Percentiles rank a stretch among this genome's conserved stretches.
phyloP scores from a whole-genome alignment of 31 red algal genomes.

The Endocladia muricata region DNA sequence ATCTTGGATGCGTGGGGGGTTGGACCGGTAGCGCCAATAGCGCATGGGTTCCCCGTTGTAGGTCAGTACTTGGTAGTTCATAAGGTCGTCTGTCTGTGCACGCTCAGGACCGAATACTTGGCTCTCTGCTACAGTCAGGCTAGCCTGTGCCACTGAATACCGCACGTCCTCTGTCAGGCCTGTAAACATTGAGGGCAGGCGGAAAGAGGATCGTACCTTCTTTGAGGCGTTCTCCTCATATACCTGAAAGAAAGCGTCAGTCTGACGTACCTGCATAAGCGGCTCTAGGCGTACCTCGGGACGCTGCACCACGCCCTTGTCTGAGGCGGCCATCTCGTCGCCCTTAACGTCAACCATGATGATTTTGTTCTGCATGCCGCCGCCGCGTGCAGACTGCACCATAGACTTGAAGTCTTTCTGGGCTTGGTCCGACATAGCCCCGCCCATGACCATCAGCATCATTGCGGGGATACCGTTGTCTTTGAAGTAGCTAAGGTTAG shows the following conservation, averaged over 20 bases:
- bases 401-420: neutral
- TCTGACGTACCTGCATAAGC: neutral
- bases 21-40: neutral
- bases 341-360: neutral
- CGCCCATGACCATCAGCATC: neutral
- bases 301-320: neutral
- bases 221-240: neutral
- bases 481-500: neutral
- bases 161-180: no score
- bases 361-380: neutral
- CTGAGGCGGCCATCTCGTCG: neutral
- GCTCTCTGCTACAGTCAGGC: neutral
- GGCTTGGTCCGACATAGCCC: neutral
- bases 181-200: no score
- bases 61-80: neutral
- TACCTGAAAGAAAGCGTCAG: neutral
- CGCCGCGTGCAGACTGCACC: neutral
- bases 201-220: neutral
- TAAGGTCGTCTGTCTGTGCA: neutral
- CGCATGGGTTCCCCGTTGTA: neutral
- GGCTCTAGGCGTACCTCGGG: neutral
- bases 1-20: neutral
- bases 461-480: neutral
- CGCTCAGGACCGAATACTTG: neutral
- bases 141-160: no score